Evolutionary conservation across 2,329 filamentous ascomycete species (phyloP), one percentile per base, ranked within the genome.

Genomic region (Venturia pyrina): DNA sequence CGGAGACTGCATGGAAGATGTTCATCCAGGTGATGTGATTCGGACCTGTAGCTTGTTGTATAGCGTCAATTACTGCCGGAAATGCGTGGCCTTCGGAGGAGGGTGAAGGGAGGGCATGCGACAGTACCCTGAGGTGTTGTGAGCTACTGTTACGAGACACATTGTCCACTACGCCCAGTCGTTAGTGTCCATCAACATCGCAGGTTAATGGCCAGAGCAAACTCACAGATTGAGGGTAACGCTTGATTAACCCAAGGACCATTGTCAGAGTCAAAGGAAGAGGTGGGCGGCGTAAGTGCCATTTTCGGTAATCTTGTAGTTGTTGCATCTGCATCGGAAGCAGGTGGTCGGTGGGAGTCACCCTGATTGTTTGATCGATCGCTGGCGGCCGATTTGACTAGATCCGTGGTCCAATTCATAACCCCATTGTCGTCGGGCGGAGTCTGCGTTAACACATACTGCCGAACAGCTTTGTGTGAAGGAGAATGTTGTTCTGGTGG

Each of bases 1-100:
- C 82, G 11, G 84, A 85, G 0, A 87, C 83, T 0, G 85, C 85
- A 70, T 88, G 85, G 65, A 85, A 86, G 62, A 88, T 82, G 67
- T 86, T 86, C 73, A 87, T 86, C 77, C 85, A 87, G 2, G 81
- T 80, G 0, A 81, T 84, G 17, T 80, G 78, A 62, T 78, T 79
- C 3, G 78, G 72, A 32, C 81, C 78, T 15, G 82, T 80, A 28
- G 78, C 78, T 46, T 80, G 76, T 71, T 86, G 84, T 0, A 88
- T 80, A 4, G 79, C 78, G 66, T 81, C 78, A 65, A 87, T 81
- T 40, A 87, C 77, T 21, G 78, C 77, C 34, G 78, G 78, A 69
- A 86, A 87, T 34, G 85, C 78, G 67, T 82, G 78, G 32, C 80
- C 78, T 24, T 73, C 75, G 62, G 75, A 68, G 17, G 79, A 81